A percentile compares a stretch with the other conserved stretches of the same genome.
Evolutionary conservation across 768 basidiomycete genomes (phyloP).

Genomic region (Lactarius evosmus): DNA sequence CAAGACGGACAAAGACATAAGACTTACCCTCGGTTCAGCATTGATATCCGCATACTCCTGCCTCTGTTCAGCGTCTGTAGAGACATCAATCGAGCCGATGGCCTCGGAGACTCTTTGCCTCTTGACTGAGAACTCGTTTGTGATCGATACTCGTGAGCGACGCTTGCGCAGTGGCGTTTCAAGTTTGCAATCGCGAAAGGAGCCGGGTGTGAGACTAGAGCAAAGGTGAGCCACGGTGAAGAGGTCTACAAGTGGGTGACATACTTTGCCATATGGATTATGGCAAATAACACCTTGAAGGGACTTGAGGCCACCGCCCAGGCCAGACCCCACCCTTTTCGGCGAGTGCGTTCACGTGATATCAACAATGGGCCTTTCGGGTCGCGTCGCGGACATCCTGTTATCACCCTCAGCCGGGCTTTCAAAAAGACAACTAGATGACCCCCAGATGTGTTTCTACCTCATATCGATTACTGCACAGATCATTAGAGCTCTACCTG

Average conservation of each 20-base stretch:
- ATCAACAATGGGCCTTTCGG: too few relatives aligned
- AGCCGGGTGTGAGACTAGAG: conserved; percentile 18
- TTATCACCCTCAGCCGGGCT: too few relatives aligned
- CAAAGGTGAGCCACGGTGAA: not conserved
- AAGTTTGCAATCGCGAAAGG: conserved; percentile 25
- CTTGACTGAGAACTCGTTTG: conserved; percentile 29
- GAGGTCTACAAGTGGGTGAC: not conserved
- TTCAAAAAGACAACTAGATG: too few relatives aligned
- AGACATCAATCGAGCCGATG: conserved; percentile 21
- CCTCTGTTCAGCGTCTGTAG: conserved; percentile 12
- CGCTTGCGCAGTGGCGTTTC: conserved; percentile 28
- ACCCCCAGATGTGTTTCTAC: too few relatives aligned
- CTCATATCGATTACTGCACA: too few relatives aligned
- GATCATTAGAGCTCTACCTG: too few relatives aligned
- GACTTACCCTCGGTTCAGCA: conserved; percentile 25
- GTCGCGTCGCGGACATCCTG: too few relatives aligned
- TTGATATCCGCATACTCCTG: conserved; percentile 25
- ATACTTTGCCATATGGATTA: conserved; percentile 19
- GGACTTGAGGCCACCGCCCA: not conserved
- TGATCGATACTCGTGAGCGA: conserved; percentile 26
- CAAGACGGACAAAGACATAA: not conserved
- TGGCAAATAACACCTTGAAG: not conserved
- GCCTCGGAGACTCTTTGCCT: conserved; percentile 26
- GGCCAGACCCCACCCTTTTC: too few relatives aligned
- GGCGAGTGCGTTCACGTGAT: not conserved